Evolutionary conservation across 768 basidiomycete species (phyloP), one percentile per base, ranked within the genome.

Genomic region (Tulasnella calospora): DNA sequence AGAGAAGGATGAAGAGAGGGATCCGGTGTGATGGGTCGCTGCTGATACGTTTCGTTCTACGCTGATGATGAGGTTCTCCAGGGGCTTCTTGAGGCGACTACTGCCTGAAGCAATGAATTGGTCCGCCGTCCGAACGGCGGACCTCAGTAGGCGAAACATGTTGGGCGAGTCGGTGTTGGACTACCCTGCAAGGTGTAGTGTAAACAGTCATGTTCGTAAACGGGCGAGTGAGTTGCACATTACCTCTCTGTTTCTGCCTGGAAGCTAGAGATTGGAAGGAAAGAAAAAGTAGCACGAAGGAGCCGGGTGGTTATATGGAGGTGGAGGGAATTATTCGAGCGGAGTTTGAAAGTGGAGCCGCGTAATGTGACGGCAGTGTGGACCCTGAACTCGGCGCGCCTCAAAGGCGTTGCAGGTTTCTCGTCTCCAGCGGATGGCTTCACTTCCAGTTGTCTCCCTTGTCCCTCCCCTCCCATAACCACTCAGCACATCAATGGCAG

Each of bases 81-180:
- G 30, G 10, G 73, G 73, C 27, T 51, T 35, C 27, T 74, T 74
- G 73, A 74, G 73, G 30, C 73, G 44, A 44, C 33, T 67, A 27
- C 33, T 41, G 23, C 46, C 27, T 44, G 73, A 41, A 44, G 73
- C 33, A 51, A 76, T 57, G 75, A 76, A 76, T 21, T 55, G 75
- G 41, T 76, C 75, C 75, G 75, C 75, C 75, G 75, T 44, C 23
- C 75, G 47, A 30, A 33, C 21, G 55, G 55, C 75, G 75, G 75
- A 76, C 57, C 75, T 51, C 17, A 76, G 30, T 51, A 76, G n/a
- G 17, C 75, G 46, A 33, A 76, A 35, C 75, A 76, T 76, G 33
- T 13, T 72, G 71, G 38, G n/a, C 36, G 27, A 19, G 23, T 35
- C 13, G 19, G 36, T 41, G 38, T 0, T 17, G 7, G 61, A 67